Base-by-base conservation (phyloP, 2,329 filamentous ascomycete species). In the Aspergillus ustus region DNA sequence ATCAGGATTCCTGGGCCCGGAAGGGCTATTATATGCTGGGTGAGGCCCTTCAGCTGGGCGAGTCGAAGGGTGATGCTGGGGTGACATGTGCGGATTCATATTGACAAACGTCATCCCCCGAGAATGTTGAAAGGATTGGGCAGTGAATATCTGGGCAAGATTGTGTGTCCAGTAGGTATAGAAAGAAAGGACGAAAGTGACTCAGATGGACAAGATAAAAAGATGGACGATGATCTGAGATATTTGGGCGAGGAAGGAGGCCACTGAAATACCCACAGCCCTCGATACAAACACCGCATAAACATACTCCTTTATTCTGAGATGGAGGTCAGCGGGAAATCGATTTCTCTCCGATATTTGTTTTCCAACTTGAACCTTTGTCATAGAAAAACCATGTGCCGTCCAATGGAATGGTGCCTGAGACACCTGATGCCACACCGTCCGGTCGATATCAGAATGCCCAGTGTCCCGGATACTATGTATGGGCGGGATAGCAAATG, bases 71-170 rank as follows among this genome's bases (percentile, higher is more conserved):
- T 63, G 62, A 56, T 69, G 66, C 34, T 57, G 28, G 34, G 62
- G 66, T 50, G 64, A 60, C 22, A 63, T 60, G 19, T 61, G 62
- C 4, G 68, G 68, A 53, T 65, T 57, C 60, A 64, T 60, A 52
- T 65, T 66, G 60, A 67, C 64, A 25, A 64, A 48, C 20, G 59
- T 66, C 66, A 69, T 66, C 19, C 40, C 56, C 29, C 29, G 55
- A 55, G 19, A 19, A 25, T 37, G 20, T 28, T 22, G 40, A 49
- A 54, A 43, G 25, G 34, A 50, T 19, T 1, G 34, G n/a, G 20
- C 28, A 19, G 20, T 40, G 34, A 13, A 40, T 40, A 40, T 13
- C 11, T 15, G 34, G 34, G 34, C 9, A 40, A 13, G 13, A 40
- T 40, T 40, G 11, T 40, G 11, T 40, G 15, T 45, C 17, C 6